phyloP scores from a whole-genome alignment of 305 asterid species.

The Fraxinus sp. region DNA sequence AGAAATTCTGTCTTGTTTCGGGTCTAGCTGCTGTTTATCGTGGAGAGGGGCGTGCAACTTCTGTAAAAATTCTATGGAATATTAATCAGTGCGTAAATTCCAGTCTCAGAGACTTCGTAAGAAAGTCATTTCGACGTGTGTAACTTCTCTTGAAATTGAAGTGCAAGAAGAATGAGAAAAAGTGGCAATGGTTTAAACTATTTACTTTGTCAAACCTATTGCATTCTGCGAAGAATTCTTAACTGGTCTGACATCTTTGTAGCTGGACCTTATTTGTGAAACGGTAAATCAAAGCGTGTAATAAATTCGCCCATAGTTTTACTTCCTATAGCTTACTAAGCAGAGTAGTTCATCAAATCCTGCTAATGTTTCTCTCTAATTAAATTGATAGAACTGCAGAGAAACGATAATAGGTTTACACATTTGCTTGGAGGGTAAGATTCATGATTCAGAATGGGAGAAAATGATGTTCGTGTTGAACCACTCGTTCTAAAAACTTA shows the following conservation, averaged over 20 bases:
- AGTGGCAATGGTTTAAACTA: background rate
- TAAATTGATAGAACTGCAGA: background rate
- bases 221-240: background rate
- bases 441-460: background rate
- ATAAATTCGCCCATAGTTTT: background rate
- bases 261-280: background rate
- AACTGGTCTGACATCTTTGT: background rate
- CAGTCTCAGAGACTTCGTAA: conserved; percentile 9
- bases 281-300: conserved; percentile 1
- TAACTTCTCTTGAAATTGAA: background rate
- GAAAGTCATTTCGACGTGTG: background rate
- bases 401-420: background rate
- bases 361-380: conserved; percentile 3
- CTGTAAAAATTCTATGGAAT: background rate
- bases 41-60: background rate
- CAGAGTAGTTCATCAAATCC: background rate
- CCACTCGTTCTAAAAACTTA: background rate
- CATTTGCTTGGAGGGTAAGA: conserved; percentile 5
- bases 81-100: background rate
- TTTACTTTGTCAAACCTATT: background rate
- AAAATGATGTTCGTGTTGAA: background rate
- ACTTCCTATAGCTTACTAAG: background rate
- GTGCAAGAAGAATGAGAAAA: background rate
- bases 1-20: background rate
- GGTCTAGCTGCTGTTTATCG: background rate